Percentiles rank a stretch among this genome's conserved stretches.
Evolutionary conservation across 352 stramenopile genomes (phyloP).

Genomic region (Globisporangium cylindrosporum): DNA sequence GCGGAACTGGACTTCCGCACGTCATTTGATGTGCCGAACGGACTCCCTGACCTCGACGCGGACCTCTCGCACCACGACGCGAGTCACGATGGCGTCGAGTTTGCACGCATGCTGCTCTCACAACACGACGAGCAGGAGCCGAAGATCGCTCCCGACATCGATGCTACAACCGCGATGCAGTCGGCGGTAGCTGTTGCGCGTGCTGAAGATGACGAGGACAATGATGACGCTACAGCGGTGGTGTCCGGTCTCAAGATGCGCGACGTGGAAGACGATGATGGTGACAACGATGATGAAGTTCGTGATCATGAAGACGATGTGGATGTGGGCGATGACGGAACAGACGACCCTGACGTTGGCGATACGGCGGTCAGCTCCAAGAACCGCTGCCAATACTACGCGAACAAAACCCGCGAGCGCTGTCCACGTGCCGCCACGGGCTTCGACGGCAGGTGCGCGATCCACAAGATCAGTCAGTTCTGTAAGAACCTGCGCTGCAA

Average conservation of each 20-base stretch:
- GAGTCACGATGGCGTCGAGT: slow-evolving; percentile 55
- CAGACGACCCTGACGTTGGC: slow-evolving; percentile 19
- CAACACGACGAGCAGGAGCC: slow-evolving; percentile 64
- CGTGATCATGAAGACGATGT: slow-evolving; percentile 16
- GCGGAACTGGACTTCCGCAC: slow-evolving; percentile 73
- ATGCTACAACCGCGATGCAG: slow-evolving; percentile 3
- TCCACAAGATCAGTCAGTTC: slow-evolving; percentile 85
- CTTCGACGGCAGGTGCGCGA: slow-evolving; percentile 67
- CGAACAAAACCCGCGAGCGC: slow-evolving; percentile 54
- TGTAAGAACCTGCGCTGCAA: slow-evolving; percentile 72
- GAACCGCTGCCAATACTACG: slow-evolving; percentile 69
- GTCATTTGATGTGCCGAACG: slow-evolving; percentile 55
- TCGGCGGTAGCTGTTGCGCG: slow-evolving; percentile 7
- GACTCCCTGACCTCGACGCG: slow-evolving; percentile 57
- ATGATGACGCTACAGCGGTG: not conserved
- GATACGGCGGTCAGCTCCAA: slow-evolving; percentile 25
- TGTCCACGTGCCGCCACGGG: slow-evolving; percentile 67
- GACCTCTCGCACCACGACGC: slow-evolving; percentile 35
- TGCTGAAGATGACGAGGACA: slow-evolving; percentile 15
- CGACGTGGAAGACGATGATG: slow-evolving; percentile 13
- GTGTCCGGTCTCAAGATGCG: slow-evolving; percentile 10
- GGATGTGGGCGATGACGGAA: slow-evolving; percentile 15
- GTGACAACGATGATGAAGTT: slow-evolving; percentile 7
- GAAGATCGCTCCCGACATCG: not conserved
- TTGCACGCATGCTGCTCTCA: slow-evolving; percentile 66